Percentiles rank a stretch among this genome's conserved stretches.
phyloP scores from a whole-genome alignment of 108 stramenopile genomes.

The Pseudonitzschia delicatissima region DNA sequence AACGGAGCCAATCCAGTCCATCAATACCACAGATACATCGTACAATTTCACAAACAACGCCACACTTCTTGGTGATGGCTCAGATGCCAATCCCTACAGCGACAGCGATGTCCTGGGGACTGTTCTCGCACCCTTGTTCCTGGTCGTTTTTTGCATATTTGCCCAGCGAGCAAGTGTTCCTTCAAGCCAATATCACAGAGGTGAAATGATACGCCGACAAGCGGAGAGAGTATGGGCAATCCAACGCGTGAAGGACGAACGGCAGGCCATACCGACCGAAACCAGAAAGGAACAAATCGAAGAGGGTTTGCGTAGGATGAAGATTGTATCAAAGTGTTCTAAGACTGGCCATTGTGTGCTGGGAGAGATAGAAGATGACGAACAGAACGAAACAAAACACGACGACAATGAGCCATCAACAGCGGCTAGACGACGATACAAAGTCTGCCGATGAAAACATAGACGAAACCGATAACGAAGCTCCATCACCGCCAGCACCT shows the following conservation, averaged over 20 bases:
- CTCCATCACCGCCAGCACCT: not conserved
- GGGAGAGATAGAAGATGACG: not conserved
- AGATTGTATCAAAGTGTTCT: not conserved
- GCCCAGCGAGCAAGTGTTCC: not conserved
- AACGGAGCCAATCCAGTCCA: no score
- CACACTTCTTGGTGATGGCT: not conserved
- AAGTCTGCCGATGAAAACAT: not conserved
- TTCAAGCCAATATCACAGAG: constrained; percentile 1
- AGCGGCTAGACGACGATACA: not conserved
- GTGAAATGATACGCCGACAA: constrained; percentile 5
- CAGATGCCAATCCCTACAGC: not conserved
- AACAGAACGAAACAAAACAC: not conserved
- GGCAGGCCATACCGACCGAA: not conserved
- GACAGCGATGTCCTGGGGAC: not conserved
- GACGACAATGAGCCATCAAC: not conserved
- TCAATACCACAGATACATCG: no score
- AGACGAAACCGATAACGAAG: not conserved
- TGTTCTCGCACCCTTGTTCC: not conserved
- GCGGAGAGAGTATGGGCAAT: constrained; percentile 5
- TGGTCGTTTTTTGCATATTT: not conserved
- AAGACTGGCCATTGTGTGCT: not conserved
- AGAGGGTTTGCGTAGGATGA: not conserved
- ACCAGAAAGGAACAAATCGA: not conserved
- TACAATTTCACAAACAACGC: not conserved
- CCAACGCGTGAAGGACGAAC: not conserved